Conservation (phyloP, 331 rosid genomes). For the Arachis monticola region DNA sequence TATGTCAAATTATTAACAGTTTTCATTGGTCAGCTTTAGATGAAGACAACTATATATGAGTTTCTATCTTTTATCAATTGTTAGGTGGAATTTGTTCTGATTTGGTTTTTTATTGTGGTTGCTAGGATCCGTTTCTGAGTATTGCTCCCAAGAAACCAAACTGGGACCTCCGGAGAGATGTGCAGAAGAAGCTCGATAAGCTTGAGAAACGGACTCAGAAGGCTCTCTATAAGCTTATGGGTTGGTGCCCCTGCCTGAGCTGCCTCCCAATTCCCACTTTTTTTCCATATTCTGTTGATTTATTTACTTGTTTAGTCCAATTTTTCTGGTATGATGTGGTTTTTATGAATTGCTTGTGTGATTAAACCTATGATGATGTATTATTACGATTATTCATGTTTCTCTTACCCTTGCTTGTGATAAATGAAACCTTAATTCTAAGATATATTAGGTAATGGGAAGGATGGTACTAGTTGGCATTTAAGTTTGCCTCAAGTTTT, state of each 20-base stretch:
- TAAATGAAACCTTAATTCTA: not conserved
- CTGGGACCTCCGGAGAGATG: constrained; percentile 94
- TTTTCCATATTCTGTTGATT: not conserved
- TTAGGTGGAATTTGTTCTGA: constrained; percentile 1
- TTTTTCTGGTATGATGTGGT: too few species aligned
- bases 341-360: not conserved
- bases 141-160: constrained; percentile 98
- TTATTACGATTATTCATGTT: too few species aligned
- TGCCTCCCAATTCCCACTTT: not conserved
- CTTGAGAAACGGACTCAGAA: constrained; percentile 90
- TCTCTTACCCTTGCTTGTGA: too few species aligned
- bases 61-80: not conserved
- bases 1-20: too few species aligned
- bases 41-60: too few species aligned
- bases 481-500: not conserved
- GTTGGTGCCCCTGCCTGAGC: constrained; percentile 42
- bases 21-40: too few species aligned
- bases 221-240: constrained; percentile 81
- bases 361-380: not conserved
- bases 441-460: too few species aligned
- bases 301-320: not conserved
- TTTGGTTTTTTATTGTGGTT: not conserved
- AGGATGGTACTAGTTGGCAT: not conserved
- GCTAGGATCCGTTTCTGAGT: constrained; percentile 87
- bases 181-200: constrained; percentile 95